Conservation (phyloP, 345 rosid genomes). For the Murraya koenigii region DNA sequence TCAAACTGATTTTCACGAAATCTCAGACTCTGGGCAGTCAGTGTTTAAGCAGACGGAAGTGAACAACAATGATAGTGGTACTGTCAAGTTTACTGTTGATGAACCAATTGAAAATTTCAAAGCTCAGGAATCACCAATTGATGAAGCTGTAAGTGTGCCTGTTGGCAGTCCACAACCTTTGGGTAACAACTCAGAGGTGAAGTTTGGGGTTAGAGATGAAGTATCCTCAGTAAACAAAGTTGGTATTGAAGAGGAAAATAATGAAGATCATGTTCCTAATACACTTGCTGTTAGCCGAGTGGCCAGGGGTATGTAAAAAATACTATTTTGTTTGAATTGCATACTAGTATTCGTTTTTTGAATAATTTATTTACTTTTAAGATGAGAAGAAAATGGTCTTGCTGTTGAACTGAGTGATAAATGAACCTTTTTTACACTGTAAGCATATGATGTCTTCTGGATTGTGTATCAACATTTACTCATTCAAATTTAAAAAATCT, state of each 20-base stretch:
- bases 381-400: neutral
- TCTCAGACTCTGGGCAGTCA: constrained; percentile 20
- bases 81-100: constrained; percentile 16
- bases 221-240: constrained; percentile 32
- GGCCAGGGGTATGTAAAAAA: constrained; percentile 51
- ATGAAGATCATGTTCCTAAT: constrained; percentile 38
- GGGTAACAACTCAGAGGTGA: constrained; percentile 28
- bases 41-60: constrained; percentile 19
- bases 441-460: neutral
- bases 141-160: constrained; percentile 31
- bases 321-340: constrained; percentile 2
- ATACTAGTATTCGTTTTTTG: constrained; percentile 5
- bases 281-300: constrained; percentile 33
- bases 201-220: constrained; percentile 34
- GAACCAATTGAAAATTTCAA: constrained; percentile 29
- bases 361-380: neutral
- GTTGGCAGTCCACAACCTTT: constrained; percentile 32
- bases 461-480: neutral
- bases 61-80: constrained; percentile 26
- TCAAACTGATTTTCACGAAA: constrained; percentile 32
- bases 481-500: neutral
- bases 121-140: constrained; percentile 19
- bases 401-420: neutral
- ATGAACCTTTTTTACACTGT: neutral
- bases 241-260: constrained; percentile 41